Base-by-base conservation (phyloP, 176 grass and related monocot species). In the Thinopyrum elongatum region DNA sequence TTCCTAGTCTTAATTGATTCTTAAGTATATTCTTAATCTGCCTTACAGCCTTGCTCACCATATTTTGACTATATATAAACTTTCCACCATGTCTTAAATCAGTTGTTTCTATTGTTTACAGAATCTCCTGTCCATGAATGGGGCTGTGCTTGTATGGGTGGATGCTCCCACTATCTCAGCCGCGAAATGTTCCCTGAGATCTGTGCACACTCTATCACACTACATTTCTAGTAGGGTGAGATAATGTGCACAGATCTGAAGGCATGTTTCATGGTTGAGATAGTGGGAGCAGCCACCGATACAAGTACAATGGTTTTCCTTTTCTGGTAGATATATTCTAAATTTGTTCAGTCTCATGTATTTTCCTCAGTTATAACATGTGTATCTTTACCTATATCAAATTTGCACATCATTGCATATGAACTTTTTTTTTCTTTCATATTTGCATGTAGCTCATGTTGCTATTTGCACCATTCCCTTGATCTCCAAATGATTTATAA, bases 391-490 rank as follows among this genome's bases (percentile, higher is more conserved):
- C 57, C 25, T 61, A 39, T 42, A 42, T 70, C 55, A 42, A 25
- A 65, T 60, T 47, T 70, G 47, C 53, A 34, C 22, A 59, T 4
- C 30, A 33, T 66, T 41, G 36, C 26, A 47, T 74, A 62, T 27
- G 19, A 3, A 47, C 59, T 77, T 76, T 44, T 70, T n/a, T n/a
- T n/a, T n/a, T n/a, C n/a, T n/a, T n/a, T n/a, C n/a, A n/a, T n/a
- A n/a, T n/a, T n/a, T n/a, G 4, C 60, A 80, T 79, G 33, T 61
- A 26, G 16, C 22, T 14, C 7, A 38, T 78, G 53, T 34, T 35
- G 26, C 76, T 79, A 14, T 39, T 79, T 63, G 21, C 17, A 86
- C 69, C 82, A 88, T 86, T 81, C 67, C 86, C 17, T 17, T 31
- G 23, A 70, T 31, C 26, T 70, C 12, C 17, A 30, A 44, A 74